Base-by-base conservation (phyloP, 2,329 filamentous ascomycete genomes). In the Cladosporium sp. region DNA sequence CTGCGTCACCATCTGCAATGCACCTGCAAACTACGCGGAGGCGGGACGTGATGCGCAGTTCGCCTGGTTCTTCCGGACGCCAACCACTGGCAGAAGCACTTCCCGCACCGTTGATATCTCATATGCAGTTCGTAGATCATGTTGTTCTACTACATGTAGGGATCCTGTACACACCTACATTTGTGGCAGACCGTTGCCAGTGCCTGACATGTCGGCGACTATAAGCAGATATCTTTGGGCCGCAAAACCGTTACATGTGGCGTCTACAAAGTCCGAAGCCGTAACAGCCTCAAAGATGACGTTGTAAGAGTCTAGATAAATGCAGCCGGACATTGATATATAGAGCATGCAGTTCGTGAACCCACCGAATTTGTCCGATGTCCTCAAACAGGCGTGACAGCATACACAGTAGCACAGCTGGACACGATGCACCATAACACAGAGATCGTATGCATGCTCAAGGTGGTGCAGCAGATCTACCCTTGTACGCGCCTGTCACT, bases 1-100 rank as follows among this genome's bases (percentile, higher is more conserved):
- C 18, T 55, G 52, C 52, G 52, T 55, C 52, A 55, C 52, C 52
- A 55, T 55, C 52, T 34, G 30, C 52, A 55, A 2, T 44, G 38
- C 38, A 44, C n/a, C 41, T 47, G 41, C 41, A 47, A 24, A 47
- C 41, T 47, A 21, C 41, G 41, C 52, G 30, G 52, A 30, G 15
- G 30, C 52, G 52, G 52, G 52, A 18, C 8, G 18, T 12, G 41
- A 47, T 47, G 41, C 41, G 8, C 41, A 47, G 41, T 47, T 47
- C 41, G 41, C 41, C n/a, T 47, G 41, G 21, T n/a, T 11, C 41
- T 21, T 47, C 41, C 41, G 41, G 1, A 47, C 7, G 41, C 41
- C 41, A 12, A 47, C 41, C 41, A 47, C 8, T 47, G 41, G 8
- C 41, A 47, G n/a, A 4, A 12, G 21, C 41, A 24, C n/a, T 47